Conservation (phyloP, 2,329 filamentous ascomycete genomes). For the Aspergillus cejpii region DNA sequence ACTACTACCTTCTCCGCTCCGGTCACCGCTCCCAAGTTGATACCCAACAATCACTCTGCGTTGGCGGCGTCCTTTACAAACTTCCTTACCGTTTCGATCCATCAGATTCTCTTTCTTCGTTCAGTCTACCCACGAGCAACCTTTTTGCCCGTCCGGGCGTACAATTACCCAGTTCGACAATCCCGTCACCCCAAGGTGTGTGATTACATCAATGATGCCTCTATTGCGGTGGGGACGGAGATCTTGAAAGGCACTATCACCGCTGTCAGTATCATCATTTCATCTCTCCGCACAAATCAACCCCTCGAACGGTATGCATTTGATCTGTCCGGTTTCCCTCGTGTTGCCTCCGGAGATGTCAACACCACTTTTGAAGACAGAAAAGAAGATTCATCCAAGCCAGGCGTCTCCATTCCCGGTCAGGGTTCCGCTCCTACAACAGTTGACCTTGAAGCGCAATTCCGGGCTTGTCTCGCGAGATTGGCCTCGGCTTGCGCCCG, state of each 20-base stretch:
- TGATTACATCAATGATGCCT: conserved; percentile 75
- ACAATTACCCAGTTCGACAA: conserved; percentile 78
- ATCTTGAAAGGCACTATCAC: conserved; percentile 56
- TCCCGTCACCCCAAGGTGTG: conserved; percentile 80
- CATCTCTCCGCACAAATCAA: conserved; percentile 44
- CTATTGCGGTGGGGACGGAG: conserved; percentile 63
- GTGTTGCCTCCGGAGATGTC: conserved; percentile 43
- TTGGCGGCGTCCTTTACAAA: conserved; percentile 65
- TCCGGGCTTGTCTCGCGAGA: conserved; percentile 42
- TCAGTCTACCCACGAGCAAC: conserved; percentile 68
- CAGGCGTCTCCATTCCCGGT: conserved; percentile 24
- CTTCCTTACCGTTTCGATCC: conserved; percentile 75
- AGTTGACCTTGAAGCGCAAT: conserved; percentile 45
- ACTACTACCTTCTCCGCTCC: conserved; percentile 38
- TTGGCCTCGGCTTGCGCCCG: conserved; percentile 41
- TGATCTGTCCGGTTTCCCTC: conserved; percentile 52
- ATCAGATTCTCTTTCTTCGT: conserved; percentile 80
- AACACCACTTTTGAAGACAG: conserved; percentile 47
- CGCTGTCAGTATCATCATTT: conserved; percentile 52
- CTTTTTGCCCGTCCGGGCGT: conserved; percentile 72
- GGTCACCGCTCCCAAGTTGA: conserved; percentile 36
- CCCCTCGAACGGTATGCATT: conserved; percentile 56
- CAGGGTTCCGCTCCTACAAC: conserved; percentile 26
- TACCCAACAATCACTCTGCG: conserved; percentile 47
- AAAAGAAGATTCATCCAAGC: conserved; percentile 31